Evolutionary conservation across 306 rosid species (phyloP).

Genomic region (Prunus kanzakura): DNA sequence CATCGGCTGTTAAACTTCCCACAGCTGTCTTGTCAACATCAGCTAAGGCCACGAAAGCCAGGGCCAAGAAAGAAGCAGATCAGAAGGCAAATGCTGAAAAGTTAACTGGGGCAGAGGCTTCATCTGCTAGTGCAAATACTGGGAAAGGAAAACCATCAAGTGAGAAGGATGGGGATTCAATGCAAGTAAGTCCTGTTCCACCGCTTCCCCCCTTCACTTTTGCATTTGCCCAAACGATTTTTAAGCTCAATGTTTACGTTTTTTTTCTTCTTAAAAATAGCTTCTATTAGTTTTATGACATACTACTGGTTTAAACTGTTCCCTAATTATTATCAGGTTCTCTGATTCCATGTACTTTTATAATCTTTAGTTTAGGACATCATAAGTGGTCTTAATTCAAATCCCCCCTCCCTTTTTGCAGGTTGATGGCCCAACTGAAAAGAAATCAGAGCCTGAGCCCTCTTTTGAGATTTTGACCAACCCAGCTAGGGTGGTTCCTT

Average conservation of each 20-base stretch:
- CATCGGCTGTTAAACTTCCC: slow-evolving; percentile 91
- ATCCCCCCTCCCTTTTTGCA: slow-evolving; percentile 16
- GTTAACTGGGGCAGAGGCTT: slow-evolving; percentile 47
- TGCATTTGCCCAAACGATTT: too few relatives aligned
- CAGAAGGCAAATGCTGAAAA: slow-evolving; percentile 79
- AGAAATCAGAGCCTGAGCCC: slow-evolving; percentile 88
- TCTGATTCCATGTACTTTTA: neutral
- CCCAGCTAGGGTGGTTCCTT: slow-evolving; percentile 97
- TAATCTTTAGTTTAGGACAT: neutral
- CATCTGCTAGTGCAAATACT: slow-evolving; percentile 37
- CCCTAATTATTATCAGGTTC: neutral
- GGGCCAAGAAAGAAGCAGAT: slow-evolving; percentile 87
- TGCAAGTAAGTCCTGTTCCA: slow-evolving; percentile 57
- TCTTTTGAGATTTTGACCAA: slow-evolving; percentile 82
- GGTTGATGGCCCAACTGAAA: slow-evolving; percentile 77
- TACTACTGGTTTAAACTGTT: neutral
- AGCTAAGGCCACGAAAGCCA: slow-evolving; percentile 95
- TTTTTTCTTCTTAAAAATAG: neutral
- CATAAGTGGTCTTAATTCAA: neutral
- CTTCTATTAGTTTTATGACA: neutral
- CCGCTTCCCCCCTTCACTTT: neutral
- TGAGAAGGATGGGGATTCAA: slow-evolving; percentile 82
- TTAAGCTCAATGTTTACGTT: neutral
- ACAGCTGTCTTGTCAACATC: slow-evolving; percentile 94
- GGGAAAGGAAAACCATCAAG: slow-evolving; percentile 69